Evolutionary conservation across 2,329 filamentous ascomycete species (phyloP).

Genomic region (Colletotrichum theobromicola): DNA sequence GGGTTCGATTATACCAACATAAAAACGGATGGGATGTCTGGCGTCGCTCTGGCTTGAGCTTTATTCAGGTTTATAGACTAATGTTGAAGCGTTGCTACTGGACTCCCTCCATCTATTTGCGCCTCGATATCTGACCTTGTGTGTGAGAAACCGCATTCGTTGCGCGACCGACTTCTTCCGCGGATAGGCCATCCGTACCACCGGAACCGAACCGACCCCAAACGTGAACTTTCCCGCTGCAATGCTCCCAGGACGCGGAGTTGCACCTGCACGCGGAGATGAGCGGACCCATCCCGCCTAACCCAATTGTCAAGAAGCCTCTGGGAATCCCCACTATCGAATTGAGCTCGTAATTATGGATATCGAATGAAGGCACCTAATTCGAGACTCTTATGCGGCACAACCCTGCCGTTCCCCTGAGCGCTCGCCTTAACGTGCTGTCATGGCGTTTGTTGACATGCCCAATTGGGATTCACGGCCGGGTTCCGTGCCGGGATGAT

Average conservation of each 20-base stretch:
- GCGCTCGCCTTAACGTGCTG: conserved; percentile 1
- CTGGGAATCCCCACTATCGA: neutral
- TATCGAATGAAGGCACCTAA: conserved; percentile 1
- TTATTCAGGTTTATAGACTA: conserved; percentile 14
- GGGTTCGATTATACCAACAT: conserved; percentile 3
- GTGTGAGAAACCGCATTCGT: neutral
- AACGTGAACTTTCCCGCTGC: neutral
- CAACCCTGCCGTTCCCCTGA: conserved; percentile 14
- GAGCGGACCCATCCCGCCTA: conserved; percentile 12
- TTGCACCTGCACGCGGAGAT: conserved; percentile 8
- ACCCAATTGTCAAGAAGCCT: neutral
- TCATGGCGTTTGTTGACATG: conserved; percentile 1
- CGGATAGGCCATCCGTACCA: neutral
- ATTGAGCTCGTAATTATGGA: conserved; percentile 19
- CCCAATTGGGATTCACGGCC: neutral
- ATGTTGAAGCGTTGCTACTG: conserved; percentile 21
- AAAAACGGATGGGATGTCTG: conserved; percentile 19
- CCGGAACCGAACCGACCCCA: neutral
- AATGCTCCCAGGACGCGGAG: neutral
- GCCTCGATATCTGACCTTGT: neutral
- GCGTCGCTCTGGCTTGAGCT: conserved; percentile 7
- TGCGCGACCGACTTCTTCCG: neutral
- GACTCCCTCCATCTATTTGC: conserved; percentile 18
- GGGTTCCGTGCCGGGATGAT: neutral
- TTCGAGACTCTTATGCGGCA: conserved; percentile 3